A percentile compares a stretch with the other conserved stretches of the same genome.
These are phyloP conservation scores for Suillus discolor DNA, from an alignment of 768 basidiomycete genomes.

Conservation along the genomic window DNA sequence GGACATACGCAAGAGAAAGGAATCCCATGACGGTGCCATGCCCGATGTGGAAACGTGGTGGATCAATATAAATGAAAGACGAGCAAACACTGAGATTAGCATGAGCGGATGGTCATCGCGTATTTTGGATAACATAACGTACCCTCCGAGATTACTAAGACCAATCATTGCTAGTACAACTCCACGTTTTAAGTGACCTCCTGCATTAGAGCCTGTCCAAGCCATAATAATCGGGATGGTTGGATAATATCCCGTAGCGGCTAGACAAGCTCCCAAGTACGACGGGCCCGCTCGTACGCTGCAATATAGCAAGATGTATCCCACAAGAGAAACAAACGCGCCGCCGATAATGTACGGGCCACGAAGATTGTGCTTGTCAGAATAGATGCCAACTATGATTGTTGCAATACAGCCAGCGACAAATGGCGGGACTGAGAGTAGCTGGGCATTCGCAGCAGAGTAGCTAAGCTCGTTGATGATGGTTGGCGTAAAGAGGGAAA, in stretches of 20 bases:
- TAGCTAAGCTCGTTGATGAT: slow-evolving; percentile 54
- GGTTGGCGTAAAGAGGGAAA: slow-evolving; percentile 54
- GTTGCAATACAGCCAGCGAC: slow-evolving; percentile 47
- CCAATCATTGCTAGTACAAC: slow-evolving; percentile 56
- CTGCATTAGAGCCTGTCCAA: slow-evolving; percentile 58
- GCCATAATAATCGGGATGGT: slow-evolving; percentile 50
- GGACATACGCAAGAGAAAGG: slow-evolving; percentile 29
- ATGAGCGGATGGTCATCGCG: slow-evolving; percentile 3
- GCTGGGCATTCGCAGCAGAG: slow-evolving; percentile 51
- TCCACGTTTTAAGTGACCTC: slow-evolving; percentile 56
- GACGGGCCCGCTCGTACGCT: slow-evolving; percentile 24
- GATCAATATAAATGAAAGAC: slow-evolving; percentile 43
- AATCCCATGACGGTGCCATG: slow-evolving; percentile 41
- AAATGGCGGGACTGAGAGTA: slow-evolving; percentile 52
- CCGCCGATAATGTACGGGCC: slow-evolving; percentile 53
- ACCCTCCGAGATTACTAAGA: slow-evolving; percentile 57
- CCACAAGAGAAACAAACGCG: slow-evolving; percentile 47
- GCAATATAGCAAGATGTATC: slow-evolving; percentile 54
- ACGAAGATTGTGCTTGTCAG: slow-evolving; percentile 44
- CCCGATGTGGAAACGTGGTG: slow-evolving; percentile 39
- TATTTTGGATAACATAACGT: slow-evolving; percentile 34
- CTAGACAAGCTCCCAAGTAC: slow-evolving; percentile 51
- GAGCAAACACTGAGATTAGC: slow-evolving; percentile 37
- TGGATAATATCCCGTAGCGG: slow-evolving; percentile 58
- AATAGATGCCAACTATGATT: slow-evolving; percentile 42